Conservation (phyloP, 192 early-diverging fungal species). For the Gorgonomyces haynaldii region DNA sequence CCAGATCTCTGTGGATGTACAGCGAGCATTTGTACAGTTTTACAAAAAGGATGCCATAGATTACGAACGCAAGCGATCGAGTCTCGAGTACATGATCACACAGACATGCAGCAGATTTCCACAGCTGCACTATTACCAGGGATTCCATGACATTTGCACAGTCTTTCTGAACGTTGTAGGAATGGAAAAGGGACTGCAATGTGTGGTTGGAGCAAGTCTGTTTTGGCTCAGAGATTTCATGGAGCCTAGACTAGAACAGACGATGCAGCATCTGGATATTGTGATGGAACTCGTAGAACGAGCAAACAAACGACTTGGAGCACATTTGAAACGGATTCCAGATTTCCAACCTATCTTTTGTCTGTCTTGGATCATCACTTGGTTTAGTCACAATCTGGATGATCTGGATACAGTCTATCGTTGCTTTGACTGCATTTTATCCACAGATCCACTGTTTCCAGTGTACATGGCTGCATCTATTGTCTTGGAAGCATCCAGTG, state of each 20-base stretch:
- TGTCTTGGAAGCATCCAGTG: too few relatives aligned
- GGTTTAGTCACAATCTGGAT: conserved; percentile 61
- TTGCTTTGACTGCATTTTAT: too few relatives aligned
- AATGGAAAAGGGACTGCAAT: conserved; percentile 14
- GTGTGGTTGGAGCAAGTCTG: conserved; percentile 34
- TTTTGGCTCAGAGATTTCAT: conserved; percentile 26
- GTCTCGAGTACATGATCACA: too few relatives aligned
- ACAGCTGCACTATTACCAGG: conserved; percentile 56
- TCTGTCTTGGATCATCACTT: conserved; percentile 63
- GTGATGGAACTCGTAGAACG: conserved; percentile 15
- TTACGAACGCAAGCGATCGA: too few relatives aligned
- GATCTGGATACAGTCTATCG: too few relatives aligned
- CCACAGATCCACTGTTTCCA: too few relatives aligned
- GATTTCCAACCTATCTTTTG: conserved; percentile 55
- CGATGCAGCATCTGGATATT: conserved; percentile 31
- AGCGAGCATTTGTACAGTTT: conserved; percentile 18
- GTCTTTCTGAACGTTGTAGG: conserved; percentile 13
- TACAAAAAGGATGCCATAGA: neutral
- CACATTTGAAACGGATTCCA: conserved; percentile 7
- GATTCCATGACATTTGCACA: conserved; percentile 34
- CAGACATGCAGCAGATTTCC: too few relatives aligned
- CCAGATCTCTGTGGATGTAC: conserved; percentile 21
- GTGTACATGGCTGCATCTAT: too few relatives aligned
- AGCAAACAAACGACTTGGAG: conserved; percentile 1
- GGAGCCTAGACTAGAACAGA: conserved; percentile 21